Percentiles rank a stretch among this genome's conserved stretches.
These are phyloP conservation scores for Trichoderma aggressivum DNA, from an alignment of 2,329 filamentous ascomycete genomes.

Conservation along the genomic window DNA sequence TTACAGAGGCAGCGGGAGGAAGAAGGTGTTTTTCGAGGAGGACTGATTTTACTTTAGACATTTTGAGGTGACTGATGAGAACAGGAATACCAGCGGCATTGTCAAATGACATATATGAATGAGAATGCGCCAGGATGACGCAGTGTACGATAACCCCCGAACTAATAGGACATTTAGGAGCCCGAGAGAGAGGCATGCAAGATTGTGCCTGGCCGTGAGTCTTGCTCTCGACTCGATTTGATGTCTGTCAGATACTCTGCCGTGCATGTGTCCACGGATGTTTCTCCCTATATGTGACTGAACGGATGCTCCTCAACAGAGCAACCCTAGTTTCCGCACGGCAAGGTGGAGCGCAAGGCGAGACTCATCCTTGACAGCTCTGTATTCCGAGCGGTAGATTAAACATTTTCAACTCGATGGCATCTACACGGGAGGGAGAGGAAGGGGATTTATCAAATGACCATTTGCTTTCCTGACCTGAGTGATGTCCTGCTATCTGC, in stretches of 20 bases:
- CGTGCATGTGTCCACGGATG: background rate
- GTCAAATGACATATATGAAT: slow-evolving; percentile 13
- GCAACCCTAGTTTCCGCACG: slow-evolving; percentile 52
- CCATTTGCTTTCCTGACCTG: slow-evolving; percentile 42
- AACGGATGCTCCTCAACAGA: background rate
- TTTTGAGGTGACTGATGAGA: slow-evolving; percentile 25
- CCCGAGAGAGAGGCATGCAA: background rate
- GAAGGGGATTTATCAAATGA: slow-evolving; percentile 35
- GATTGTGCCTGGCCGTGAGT: background rate
- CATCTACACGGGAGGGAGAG: slow-evolving; percentile 32
- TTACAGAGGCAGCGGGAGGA: slow-evolving; percentile 45
- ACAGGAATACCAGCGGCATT: slow-evolving; percentile 21
- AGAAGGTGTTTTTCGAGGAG: slow-evolving; percentile 52
- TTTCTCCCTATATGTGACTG: background rate
- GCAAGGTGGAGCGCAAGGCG: slow-evolving; percentile 74
- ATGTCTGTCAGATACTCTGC: background rate
- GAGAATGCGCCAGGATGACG: slow-evolving; percentile 9
- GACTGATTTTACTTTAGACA: slow-evolving; percentile 23
- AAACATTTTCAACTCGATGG: slow-evolving; percentile 35
- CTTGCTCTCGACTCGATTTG: background rate
- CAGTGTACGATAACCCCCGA: slow-evolving; percentile 25
- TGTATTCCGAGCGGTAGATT: slow-evolving; percentile 73
- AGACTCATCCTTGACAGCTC: slow-evolving; percentile 70
- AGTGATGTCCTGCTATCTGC: slow-evolving; percentile 36
- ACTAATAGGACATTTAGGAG: slow-evolving; percentile 17